phyloP scores from a whole-genome alignment of 2,329 filamentous ascomycete species.

The Fonsecaea nubica region DNA sequence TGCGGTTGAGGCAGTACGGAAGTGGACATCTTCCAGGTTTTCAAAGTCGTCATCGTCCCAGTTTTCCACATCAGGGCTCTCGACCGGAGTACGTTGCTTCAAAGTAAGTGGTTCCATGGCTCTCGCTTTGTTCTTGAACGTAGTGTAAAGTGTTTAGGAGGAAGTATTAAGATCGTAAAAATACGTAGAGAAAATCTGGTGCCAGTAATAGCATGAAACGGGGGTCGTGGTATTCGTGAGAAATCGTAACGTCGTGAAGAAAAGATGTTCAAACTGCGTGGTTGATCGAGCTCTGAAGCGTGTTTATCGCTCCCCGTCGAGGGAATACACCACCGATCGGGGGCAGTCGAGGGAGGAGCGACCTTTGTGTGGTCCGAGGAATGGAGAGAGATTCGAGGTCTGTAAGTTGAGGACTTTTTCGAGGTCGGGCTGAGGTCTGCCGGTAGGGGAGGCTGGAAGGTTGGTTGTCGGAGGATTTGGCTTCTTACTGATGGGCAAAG shows the following conservation, averaged over 20 bases:
- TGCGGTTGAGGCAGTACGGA: conserved; percentile 53
- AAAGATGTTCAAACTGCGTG: conserved; percentile 21
- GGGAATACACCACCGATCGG: conserved; percentile 28
- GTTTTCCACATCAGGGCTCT: conserved; percentile 52
- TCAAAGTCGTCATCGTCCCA: conserved; percentile 60
- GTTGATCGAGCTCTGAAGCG: conserved; percentile 15
- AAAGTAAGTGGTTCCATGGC: conserved; percentile 50
- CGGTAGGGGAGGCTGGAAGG: conserved; percentile 26
- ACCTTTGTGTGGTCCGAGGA: conserved; percentile 27
- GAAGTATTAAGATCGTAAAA: conserved; percentile 15
- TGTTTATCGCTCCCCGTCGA: conserved; percentile 31
- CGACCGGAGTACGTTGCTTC: conserved; percentile 45
- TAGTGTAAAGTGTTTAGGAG: conserved; percentile 5
- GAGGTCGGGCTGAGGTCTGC: conserved; percentile 30
- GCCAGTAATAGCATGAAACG: conserved; percentile 18
- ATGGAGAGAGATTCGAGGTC: conserved; percentile 11
- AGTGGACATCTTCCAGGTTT: conserved; percentile 54
- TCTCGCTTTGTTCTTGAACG: conserved; percentile 9
- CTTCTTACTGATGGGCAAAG: conserved; percentile 14
- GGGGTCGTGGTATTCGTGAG: conserved; percentile 27
- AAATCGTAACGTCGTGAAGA: conserved; percentile 31
- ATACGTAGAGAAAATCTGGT: conserved; percentile 16
- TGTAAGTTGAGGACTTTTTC: conserved; percentile 24
- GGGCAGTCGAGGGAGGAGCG: conserved; percentile 18
- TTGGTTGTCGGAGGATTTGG: conserved; percentile 29